Evolutionary conservation across 371 early-diverging fungal species (phyloP).

Genomic region (Blakeslea trispora): DNA sequence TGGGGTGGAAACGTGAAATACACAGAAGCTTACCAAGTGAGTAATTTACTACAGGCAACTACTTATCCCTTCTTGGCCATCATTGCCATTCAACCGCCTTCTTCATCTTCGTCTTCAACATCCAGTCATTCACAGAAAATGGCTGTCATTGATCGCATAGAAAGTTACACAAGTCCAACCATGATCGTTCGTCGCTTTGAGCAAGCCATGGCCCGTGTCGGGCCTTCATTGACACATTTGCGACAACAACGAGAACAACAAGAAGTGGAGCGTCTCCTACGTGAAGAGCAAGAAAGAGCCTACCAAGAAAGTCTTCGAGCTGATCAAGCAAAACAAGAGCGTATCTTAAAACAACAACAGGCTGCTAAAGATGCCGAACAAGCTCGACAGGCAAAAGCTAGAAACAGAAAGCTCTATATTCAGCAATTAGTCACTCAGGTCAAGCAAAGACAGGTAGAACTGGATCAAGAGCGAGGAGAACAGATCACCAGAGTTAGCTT

Average conservation of each 20-base stretch:
- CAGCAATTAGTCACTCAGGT: conserved; percentile 40
- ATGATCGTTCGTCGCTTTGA: conserved; percentile 52
- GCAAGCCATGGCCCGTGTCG: conserved; percentile 55
- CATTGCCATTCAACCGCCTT: conserved; percentile 64
- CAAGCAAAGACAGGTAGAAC: conserved; percentile 45
- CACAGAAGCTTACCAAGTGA: conserved; percentile 75
- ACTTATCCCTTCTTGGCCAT: conserved; percentile 82
- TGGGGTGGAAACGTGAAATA: conserved; percentile 81
- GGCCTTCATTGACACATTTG: conserved; percentile 50
- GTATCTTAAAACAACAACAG: conserved; percentile 44
- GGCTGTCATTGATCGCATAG: conserved; percentile 66
- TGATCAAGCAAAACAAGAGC: conserved; percentile 75
- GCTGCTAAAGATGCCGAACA: conserved; percentile 49
- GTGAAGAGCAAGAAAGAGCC: conserved; percentile 85
- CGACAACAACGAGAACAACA: conserved; percentile 65
- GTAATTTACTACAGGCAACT: conserved; percentile 68
- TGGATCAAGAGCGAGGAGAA: conserved; percentile 18
- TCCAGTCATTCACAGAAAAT: conserved; percentile 32
- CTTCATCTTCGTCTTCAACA: no score
- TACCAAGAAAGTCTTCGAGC: conserved; percentile 78
- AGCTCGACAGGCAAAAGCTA: conserved; percentile 31
- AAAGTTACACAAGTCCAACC: conserved; percentile 54
- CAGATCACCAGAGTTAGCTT: conserved; percentile 58
- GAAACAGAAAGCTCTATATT: conserved; percentile 39
- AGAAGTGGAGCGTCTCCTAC: conserved; percentile 67